Base-by-base conservation (phyloP, 2,329 filamentous ascomycete species). In the Fusarium tupiense region DNA sequence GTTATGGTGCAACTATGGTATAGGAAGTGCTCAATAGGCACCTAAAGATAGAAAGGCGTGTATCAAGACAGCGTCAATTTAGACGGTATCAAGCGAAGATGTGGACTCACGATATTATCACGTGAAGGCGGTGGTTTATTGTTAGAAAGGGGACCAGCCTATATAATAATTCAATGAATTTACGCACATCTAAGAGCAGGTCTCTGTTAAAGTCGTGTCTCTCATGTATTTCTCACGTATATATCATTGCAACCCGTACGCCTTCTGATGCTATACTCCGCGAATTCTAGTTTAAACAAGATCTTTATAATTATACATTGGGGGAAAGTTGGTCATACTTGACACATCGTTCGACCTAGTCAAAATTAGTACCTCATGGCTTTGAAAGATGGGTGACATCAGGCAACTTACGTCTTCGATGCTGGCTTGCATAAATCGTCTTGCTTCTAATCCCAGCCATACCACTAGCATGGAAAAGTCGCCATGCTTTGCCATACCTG, bases 241-340 rank as follows among this genome's bases (percentile, higher is more conserved):
- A n/a, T 41, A 22, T 26, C 41, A 41, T 58, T 54, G 38, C 46
- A 35, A 44, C 52, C 64, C 56, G 44, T 60, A 65, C 76, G 76
- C 76, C 73, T n/a, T 13, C n/a, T 33, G 35, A 70, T 70, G 69
- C 57, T 66, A 33, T 64, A n/a, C 37, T 52, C 63, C 29, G 33
- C 20, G 29, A 41, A 47, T 56, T 29, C 50, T 49, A 49, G 29
- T 69, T 56, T 47, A 64, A 52, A 59, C 35, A 73, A 47, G 56
- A 56, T 54, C 41, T 68, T 69, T n/a, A 57, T 56, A 57, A 72
- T 80, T 85, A 98, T 73, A 97, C 91, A 85, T 97, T 98, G 6
- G 95, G 95, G 56, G 94, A 94, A 69, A 98, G 85, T 73, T 94
- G 88, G 83, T 98, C 95, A 76, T 96, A 97, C 81, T 95, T 96